Evolutionary conservation across 1,284 basidiomycete species (phyloP), one percentile per base, ranked within the genome.

Genomic region (Ceratobasidium sp.): DNA sequence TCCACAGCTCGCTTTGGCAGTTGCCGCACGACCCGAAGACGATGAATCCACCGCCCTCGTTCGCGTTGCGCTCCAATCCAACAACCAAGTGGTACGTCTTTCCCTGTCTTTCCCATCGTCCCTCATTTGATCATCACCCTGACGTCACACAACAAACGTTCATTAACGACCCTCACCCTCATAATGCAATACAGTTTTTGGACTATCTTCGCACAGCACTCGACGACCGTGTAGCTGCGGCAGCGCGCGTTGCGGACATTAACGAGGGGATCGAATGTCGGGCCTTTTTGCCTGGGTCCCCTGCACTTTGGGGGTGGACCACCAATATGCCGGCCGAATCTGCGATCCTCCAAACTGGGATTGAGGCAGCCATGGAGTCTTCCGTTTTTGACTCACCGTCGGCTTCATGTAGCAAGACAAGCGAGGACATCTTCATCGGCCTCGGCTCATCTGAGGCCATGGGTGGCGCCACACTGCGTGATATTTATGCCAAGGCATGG

Each of bases 401-500:
- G 24, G 59, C 57, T 54, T 63, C 59, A 24, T 63, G 31, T 17
- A 53, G 48, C 45, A 53, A 15, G 11, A 22, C 41, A 6, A 29
- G 50, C 31, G 47, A 54, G 59, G 59, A 63, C 45, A 50, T 62
- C 3, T 63, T 63, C 62, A 48, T 53, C 50, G 71, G 59, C 59
- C 48, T 54, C 45, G 62, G 22, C 59, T 73, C 71, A 24, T 50
- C 57, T 62, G 59, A 73, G 51, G 19, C 54, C n/a, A 73, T 73
- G 71, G 59, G 71, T 53, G 71, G 71, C 48, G 71, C 71, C 33
- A 73, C 71, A 22, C 9, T 73, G 11, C 57, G 71, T 14, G 71
- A 73, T 36, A 73, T 62, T 41, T 73, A 73, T 62, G 71, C 71
- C 1, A 73, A 73, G 59, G 71, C 71, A 54, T 73, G 71, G 71